phyloP scores from a whole-genome alignment of 2,329 filamentous ascomycete genomes.

The Cordyceps cateniannulata region DNA sequence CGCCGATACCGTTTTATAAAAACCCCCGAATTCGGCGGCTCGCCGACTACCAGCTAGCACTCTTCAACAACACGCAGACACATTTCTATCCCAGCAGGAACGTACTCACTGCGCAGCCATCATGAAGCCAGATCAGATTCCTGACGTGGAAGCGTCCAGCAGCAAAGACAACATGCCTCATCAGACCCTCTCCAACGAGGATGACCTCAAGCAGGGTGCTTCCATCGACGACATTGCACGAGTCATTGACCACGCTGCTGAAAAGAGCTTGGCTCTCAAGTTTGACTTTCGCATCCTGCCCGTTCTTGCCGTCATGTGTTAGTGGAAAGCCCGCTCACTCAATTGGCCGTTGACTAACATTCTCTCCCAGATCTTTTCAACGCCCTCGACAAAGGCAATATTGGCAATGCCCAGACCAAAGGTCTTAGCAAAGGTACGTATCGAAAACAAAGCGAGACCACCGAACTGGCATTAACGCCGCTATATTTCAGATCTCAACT shows the following conservation, averaged over 20 bases:
- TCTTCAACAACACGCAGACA: not conserved
- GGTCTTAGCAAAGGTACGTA: conserved; percentile 31
- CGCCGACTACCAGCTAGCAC: not conserved
- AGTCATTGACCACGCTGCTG: conserved; percentile 35
- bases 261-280: conserved; percentile 46
- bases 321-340: not conserved
- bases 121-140: not conserved
- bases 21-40: not conserved
- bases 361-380: conserved; percentile 36
- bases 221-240: conserved; percentile 19
- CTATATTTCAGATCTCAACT: conserved; percentile 37
- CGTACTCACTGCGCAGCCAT: not conserved
- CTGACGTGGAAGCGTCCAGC: conserved; percentile 5
- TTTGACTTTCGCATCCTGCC: conserved; percentile 49
- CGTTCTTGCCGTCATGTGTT: conserved; percentile 48
- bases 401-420: conserved; percentile 50
- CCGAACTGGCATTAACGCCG: conserved; percentile 32
- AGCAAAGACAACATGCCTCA: conserved; percentile 2
- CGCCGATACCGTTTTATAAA: not conserved
- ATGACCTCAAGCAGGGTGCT: conserved; percentile 13
- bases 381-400: conserved; percentile 36
- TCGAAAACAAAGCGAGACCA: conserved; percentile 16
- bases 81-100: not conserved
- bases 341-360: not conserved
- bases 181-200: conserved; percentile 9